Evolutionary conservation across 1,139 yeast genomes (phyloP).

Genomic region (Scheffersomyces segobiensis): DNA sequence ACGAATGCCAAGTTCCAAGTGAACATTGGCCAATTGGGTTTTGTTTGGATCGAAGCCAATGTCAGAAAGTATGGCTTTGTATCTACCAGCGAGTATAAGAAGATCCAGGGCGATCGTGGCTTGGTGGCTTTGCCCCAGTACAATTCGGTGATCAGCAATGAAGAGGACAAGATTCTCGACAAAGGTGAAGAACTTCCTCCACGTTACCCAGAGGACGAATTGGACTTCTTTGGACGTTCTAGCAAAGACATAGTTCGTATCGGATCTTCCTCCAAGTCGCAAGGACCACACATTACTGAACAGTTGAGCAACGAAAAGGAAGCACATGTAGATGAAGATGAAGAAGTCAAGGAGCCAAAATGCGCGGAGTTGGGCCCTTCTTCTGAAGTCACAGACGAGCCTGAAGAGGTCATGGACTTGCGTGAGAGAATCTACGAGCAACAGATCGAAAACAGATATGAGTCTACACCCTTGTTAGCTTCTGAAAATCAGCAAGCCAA

Average conservation of each 20-base stretch:
- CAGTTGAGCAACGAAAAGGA: constrained; percentile 11
- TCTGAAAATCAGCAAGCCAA: not conserved
- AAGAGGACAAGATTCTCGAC: constrained; percentile 54
- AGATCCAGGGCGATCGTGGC: constrained; percentile 46
- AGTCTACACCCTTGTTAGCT: not conserved
- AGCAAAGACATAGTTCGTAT: constrained; percentile 17
- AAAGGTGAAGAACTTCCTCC: constrained; percentile 72
- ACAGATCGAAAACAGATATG: constrained; percentile 9
- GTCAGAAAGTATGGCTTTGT: constrained; percentile 93
- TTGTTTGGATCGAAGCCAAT: constrained; percentile 93
- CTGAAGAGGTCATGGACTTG: constrained; percentile 43
- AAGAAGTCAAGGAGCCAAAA: constrained; percentile 15
- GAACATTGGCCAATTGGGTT: constrained; percentile 89
- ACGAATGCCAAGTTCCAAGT: constrained; percentile 74
- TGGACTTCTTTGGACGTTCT: constrained; percentile 62
- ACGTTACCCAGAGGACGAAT: constrained; percentile 47
- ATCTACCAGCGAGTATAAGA: constrained; percentile 50
- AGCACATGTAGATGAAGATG: constrained; percentile 13
- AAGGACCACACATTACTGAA: not conserved
- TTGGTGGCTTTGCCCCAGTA: constrained; percentile 44
- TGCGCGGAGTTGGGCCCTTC: constrained; percentile 11
- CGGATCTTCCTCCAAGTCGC: constrained; percentile 24
- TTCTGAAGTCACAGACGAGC: constrained; percentile 32
- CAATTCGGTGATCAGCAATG: constrained; percentile 20
- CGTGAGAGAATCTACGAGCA: constrained; percentile 40